Evolutionary conservation across 2,329 filamentous ascomycete genomes (phyloP).

Genomic region (Diplocarpon rosae): DNA sequence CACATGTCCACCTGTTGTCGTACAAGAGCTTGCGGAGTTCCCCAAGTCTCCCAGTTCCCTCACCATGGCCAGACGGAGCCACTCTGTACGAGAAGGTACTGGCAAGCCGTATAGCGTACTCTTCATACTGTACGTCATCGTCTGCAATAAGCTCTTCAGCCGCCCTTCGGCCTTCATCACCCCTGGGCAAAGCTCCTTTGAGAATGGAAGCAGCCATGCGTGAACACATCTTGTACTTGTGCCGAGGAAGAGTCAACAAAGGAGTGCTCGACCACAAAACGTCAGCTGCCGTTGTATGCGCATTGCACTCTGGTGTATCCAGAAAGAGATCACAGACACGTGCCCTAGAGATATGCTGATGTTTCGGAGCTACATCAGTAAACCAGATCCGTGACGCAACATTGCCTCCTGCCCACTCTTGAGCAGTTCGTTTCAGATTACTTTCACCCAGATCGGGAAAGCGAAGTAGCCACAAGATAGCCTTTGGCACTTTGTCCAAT

Average conservation of each 20-base stretch:
- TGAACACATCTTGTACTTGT: conserved; percentile 97
- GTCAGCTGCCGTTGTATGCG: conserved; percentile 93
- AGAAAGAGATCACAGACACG: conserved; percentile 90
- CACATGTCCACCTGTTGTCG: conserved; percentile 72
- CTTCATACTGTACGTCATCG: conserved; percentile 77
- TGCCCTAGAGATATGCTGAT: conserved; percentile 84
- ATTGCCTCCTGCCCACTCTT: conserved; percentile 71
- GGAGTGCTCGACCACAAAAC: conserved; percentile 95
- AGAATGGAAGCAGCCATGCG: conserved; percentile 95
- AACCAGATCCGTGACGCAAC: conserved; percentile 85
- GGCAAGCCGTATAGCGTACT: conserved; percentile 59
- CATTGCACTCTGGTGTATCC: conserved; percentile 96
- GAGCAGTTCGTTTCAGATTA: conserved; percentile 71
- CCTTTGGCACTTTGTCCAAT: conserved; percentile 71
- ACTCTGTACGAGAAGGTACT: conserved; percentile 48
- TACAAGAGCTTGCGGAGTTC: conserved; percentile 76
- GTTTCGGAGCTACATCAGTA: conserved; percentile 93
- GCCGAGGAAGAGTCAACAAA: conserved; percentile 77
- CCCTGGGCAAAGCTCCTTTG: conserved; percentile 72
- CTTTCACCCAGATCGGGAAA: conserved; percentile 89
- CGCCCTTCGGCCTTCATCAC: conserved; percentile 52
- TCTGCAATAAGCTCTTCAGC: conserved; percentile 65
- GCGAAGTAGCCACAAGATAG: conserved; percentile 88
- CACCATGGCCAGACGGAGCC: conserved; percentile 34
- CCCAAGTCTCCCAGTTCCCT: conserved; percentile 57